Conservation (phyloP, 2,329 filamentous ascomycete species). For the Phyllosticta capitalensis region DNA sequence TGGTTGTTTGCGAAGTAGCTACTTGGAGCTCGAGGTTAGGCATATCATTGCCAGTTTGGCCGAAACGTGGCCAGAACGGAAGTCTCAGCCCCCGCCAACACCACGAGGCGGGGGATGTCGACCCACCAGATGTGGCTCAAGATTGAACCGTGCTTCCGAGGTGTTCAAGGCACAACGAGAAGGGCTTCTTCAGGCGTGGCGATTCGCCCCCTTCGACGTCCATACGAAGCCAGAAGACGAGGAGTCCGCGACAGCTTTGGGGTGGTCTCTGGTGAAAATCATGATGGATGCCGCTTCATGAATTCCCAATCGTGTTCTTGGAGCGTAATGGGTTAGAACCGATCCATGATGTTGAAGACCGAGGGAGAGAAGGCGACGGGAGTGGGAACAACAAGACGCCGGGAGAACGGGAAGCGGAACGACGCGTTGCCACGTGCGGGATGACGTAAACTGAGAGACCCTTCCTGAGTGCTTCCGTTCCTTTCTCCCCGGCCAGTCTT, state of each 20-base stretch:
- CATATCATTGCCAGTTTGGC: neutral
- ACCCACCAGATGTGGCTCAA: neutral
- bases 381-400: neutral
- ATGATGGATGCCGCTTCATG: neutral
- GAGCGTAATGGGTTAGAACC: neutral
- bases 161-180: neutral
- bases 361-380: neutral
- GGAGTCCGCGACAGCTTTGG: neutral
- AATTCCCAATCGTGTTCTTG: neutral
- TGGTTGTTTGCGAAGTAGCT: neutral
- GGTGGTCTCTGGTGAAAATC: neutral
- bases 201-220: neutral
- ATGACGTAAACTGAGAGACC: neutral
- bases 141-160: neutral
- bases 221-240: neutral
- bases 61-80: neutral
- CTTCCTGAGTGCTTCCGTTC: neutral
- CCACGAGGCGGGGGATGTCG: neutral
- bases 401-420: neutral
- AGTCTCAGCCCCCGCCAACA: neutral
- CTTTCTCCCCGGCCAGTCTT: too few relatives aligned
- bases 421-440: neutral
- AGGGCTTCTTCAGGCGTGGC: neutral
- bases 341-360: neutral
- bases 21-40: neutral